Evolutionary conservation across 371 early-diverging fungal species (phyloP).

Genomic region (Capillidium rhysosporum): DNA sequence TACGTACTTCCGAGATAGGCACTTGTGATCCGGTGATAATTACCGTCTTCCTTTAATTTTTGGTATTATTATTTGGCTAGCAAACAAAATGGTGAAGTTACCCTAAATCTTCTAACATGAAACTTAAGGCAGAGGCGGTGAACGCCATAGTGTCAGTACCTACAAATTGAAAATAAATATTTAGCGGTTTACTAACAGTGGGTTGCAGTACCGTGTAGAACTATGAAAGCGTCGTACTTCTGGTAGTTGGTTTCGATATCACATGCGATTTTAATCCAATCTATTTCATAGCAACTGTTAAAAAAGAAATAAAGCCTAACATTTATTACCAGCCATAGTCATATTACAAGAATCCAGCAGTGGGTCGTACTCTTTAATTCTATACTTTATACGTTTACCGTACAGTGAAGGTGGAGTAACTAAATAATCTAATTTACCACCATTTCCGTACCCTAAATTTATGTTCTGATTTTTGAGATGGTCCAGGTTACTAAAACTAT

Average conservation of each 20-base stretch:
- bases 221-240: constrained; percentile 80
- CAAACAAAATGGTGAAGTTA: constrained; percentile 9
- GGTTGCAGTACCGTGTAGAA: constrained; percentile 46
- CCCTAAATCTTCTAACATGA: constrained; percentile 89
- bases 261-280: constrained; percentile 88
- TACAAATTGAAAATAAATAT: constrained; percentile 6
- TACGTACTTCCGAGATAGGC: constrained; percentile 89
- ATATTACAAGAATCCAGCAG: constrained; percentile 89
- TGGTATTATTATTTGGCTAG: neutral
- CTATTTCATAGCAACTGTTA: constrained; percentile 18
- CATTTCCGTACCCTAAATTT: neutral
- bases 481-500: neutral
- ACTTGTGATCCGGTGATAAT: constrained; percentile 92
- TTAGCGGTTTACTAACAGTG: neutral
- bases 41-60: constrained; percentile 59
- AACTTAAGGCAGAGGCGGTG: constrained; percentile 83
- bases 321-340: constrained; percentile 45
- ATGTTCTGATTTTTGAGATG: neutral
- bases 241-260: constrained; percentile 89
- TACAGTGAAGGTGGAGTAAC: constrained; percentile 83
- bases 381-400: constrained; percentile 74
- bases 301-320: neutral
- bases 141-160: constrained; percentile 89
- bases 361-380: constrained; percentile 83
- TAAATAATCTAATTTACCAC: constrained; percentile 13